A percentile compares a stretch with the other conserved stretches of the same genome.
Conservation (phyloP, 441 rosid species). For the Flueggea neowawraea region DNA sequence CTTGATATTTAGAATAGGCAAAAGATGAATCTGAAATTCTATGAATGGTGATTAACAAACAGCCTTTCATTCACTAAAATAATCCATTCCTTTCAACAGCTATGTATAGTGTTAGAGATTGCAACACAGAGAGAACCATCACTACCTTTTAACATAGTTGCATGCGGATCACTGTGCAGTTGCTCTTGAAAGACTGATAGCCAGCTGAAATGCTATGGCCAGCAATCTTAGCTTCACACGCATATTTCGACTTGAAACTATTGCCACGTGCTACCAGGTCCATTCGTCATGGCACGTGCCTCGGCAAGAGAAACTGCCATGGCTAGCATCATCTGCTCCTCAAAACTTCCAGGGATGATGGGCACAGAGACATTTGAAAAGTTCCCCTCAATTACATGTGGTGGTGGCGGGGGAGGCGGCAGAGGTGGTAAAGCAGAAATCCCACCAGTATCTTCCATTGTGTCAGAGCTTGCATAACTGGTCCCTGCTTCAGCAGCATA, state of each 20-base stretch:
- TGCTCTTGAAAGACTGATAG: constrained; percentile 14
- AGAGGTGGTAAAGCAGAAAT: constrained; percentile 20
- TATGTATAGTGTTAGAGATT: constrained; percentile 16
- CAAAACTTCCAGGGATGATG: constrained; percentile 76
- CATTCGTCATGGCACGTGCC: constrained; percentile 50
- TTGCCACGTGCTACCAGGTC: constrained; percentile 68
- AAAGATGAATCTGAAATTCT: constrained; percentile 13
- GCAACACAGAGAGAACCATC: constrained; percentile 13
- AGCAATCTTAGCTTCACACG: not conserved
- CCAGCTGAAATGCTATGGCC: constrained; percentile 17
- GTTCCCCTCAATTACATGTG: constrained; percentile 27
- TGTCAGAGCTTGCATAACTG: constrained; percentile 56
- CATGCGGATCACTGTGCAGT: constrained; percentile 10
- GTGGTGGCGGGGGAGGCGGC: constrained; percentile 19
- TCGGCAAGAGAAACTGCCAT: constrained; percentile 95
- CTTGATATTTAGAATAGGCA: not conserved
- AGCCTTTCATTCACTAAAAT: constrained; percentile 27
- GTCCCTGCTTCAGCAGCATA: constrained; percentile 66
- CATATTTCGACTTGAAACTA: constrained; percentile 19
- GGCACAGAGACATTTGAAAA: constrained; percentile 42
- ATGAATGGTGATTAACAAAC: constrained; percentile 17
- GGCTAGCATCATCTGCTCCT: constrained; percentile 98
- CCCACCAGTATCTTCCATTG: constrained; percentile 37
- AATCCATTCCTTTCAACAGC: constrained; percentile 18
- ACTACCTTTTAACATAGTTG: constrained; percentile 13